Evolutionary conservation across 2,329 filamentous ascomycete species (phyloP).

Genomic region (Massarina eburnea): DNA sequence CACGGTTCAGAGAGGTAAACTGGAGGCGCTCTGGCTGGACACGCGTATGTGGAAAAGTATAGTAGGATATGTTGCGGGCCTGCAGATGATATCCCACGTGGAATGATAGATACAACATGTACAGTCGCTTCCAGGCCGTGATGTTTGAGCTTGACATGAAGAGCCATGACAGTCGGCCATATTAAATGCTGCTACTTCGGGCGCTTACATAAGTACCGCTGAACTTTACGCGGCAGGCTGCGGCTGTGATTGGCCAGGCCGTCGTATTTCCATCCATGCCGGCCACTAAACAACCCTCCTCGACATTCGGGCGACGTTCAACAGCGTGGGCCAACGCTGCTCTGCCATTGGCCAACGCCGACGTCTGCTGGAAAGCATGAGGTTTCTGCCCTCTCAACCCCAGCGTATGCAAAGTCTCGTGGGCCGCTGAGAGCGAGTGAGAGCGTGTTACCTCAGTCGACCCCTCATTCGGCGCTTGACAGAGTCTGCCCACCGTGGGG

Average conservation of each 20-base stretch:
- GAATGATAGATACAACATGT: conserved; percentile 24
- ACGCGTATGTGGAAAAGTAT: conserved; percentile 31
- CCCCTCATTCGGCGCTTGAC: conserved; percentile 29
- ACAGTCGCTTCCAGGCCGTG: too few relatives aligned
- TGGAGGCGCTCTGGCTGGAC: conserved; percentile 24
- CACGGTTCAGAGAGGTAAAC: conserved; percentile 25
- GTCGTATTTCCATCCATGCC: neutral
- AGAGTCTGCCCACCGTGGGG: conserved; percentile 24
- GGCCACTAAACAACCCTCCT: neutral
- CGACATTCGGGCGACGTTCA: conserved; percentile 1
- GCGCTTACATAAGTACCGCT: neutral
- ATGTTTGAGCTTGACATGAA: conserved; percentile 1
- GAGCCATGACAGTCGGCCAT: neutral
- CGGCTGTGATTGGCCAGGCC: neutral
- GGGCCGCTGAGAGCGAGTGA: conserved; percentile 33
- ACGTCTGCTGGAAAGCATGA: conserved; percentile 24
- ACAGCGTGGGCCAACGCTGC: conserved; percentile 12
- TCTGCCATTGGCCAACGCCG: conserved; percentile 16
- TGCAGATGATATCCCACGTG: conserved; percentile 24
- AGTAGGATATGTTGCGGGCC: conserved; percentile 23
- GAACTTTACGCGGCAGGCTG: neutral
- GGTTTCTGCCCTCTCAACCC: conserved; percentile 23
- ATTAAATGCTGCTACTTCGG: neutral
- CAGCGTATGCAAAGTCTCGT: conserved; percentile 39
- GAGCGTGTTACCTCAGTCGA: conserved; percentile 22